Evolutionary conservation across 2,329 filamentous ascomycete genomes (phyloP).

Genomic region (Phyllosticta paracitricarpa): DNA sequence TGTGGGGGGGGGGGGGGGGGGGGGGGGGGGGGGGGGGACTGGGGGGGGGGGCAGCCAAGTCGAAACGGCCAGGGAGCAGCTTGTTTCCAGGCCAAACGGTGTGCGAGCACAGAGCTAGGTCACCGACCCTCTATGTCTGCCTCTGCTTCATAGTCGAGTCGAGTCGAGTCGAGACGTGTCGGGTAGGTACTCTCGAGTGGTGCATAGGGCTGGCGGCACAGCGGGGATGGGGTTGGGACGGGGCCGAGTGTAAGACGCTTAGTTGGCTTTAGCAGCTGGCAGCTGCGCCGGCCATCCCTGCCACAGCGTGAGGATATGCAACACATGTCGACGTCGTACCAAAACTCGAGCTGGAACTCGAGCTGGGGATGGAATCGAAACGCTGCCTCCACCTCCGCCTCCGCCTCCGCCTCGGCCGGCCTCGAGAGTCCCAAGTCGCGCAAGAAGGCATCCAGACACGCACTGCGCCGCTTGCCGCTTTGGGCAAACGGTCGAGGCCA

Average conservation of each 20-base stretch:
- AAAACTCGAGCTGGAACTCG: not conserved
- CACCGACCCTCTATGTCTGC: not conserved
- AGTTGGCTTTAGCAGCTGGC: slow-evolving; percentile 8
- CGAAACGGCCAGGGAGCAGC: not conserved
- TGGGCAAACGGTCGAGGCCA: not conserved
- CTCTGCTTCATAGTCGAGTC: too few relatives aligned
- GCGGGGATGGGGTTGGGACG: slow-evolving; percentile 3
- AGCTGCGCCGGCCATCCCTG: slow-evolving; percentile 4
- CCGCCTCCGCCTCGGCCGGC: not conserved
- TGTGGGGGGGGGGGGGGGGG: too few relatives aligned
- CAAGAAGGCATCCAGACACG: not conserved
- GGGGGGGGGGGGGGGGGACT: too few relatives aligned
- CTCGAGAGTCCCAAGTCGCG: not conserved
- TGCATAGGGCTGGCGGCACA: slow-evolving; percentile 21
- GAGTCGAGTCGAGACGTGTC: not conserved
- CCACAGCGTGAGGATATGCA: not conserved
- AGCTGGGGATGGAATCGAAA: not conserved
- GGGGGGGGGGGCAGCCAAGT: not conserved
- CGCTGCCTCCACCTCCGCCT: not conserved
- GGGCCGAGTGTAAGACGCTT: slow-evolving; percentile 19
- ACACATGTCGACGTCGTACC: not conserved
- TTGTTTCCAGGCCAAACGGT: not conserved
- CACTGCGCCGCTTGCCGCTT: not conserved
- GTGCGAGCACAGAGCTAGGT: not conserved
- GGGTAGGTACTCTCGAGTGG: slow-evolving; percentile 8